These are phyloP conservation scores for Monosporascus sp. DNA, from an alignment of 2,329 filamentous ascomycete species.

Conservation along the genomic window DNA sequence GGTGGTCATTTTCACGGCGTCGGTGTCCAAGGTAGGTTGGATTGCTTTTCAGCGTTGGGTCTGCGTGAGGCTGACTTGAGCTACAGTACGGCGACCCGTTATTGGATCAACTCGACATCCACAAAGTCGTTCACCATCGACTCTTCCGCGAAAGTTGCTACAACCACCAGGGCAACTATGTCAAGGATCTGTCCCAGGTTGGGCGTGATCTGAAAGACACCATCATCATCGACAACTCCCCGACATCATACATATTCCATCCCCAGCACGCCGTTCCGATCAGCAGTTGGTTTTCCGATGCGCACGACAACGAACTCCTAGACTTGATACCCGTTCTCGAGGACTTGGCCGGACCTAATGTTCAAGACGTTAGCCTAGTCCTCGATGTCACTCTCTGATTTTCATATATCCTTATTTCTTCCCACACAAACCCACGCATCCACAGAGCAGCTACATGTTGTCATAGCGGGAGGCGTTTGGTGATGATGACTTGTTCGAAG, in stretches of 20 bases:
- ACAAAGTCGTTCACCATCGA: slow-evolving; percentile 91
- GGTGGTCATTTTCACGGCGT: slow-evolving; percentile 97
- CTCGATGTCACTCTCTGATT: slow-evolving; percentile 78
- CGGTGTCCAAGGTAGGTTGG: slow-evolving; percentile 80
- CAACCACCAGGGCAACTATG: slow-evolving; percentile 98
- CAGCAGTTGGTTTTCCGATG: slow-evolving; percentile 99
- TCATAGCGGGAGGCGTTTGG: slow-evolving; percentile 54
- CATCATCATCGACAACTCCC: slow-evolving; percentile 99
- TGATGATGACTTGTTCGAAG: slow-evolving; percentile 40
- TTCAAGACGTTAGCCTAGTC: slow-evolving; percentile 94
- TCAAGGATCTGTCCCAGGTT: slow-evolving; percentile 97
- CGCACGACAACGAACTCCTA: slow-evolving; percentile 96
- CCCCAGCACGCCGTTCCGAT: slow-evolving; percentile 98
- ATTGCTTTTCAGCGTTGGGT: background rate
- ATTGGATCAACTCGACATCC: slow-evolving; percentile 93
- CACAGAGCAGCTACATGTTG: slow-evolving; percentile 30
- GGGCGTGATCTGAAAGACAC: slow-evolving; percentile 94
- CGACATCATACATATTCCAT: slow-evolving; percentile 99
- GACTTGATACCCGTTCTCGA: slow-evolving; percentile 97
- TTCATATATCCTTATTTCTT: slow-evolving; percentile 26
- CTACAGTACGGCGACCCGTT: slow-evolving; percentile 88
- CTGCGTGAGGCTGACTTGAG: slow-evolving; percentile 14
- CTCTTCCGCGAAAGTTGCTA: slow-evolving; percentile 98
- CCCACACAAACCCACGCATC: slow-evolving; percentile 16
- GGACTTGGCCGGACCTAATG: slow-evolving; percentile 82